Evolutionary conservation across 1,284 basidiomycete genomes (phyloP).

Genomic region (Apiotrichum sp.): DNA sequence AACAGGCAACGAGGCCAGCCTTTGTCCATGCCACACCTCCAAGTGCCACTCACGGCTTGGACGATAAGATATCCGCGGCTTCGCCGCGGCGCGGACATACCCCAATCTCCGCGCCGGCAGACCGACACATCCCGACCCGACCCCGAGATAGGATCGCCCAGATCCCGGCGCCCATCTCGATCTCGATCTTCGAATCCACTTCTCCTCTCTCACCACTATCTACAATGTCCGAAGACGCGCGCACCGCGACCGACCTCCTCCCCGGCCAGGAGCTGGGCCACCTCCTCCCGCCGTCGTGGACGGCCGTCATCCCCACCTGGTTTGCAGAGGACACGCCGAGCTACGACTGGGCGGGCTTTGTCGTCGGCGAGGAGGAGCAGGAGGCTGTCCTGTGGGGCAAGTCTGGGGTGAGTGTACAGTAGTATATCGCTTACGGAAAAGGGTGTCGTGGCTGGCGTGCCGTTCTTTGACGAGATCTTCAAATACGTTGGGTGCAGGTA

Average conservation of each 20-base stretch:
- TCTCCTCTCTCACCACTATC: not conserved
- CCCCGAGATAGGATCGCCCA: too few species aligned
- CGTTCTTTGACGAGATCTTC: constrained; percentile 95
- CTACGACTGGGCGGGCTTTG: constrained; percentile 95
- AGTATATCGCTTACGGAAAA: constrained; percentile 19
- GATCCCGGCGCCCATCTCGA: too few species aligned
- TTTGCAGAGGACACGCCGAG: constrained; percentile 90
- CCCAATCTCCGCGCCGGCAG: too few species aligned
- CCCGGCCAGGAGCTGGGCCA: constrained; percentile 50
- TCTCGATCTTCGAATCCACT: too few species aligned
- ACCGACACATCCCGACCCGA: too few species aligned
- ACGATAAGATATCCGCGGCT: too few species aligned
- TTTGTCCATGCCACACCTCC: too few species aligned
- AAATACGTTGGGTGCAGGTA: constrained; percentile 81
- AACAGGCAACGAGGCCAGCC: too few species aligned
- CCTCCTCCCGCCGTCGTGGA: constrained; percentile 87
- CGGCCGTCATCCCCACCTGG: constrained; percentile 71
- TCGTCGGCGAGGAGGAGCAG: constrained; percentile 83
- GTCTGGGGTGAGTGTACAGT: constrained; percentile 43
- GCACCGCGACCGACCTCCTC: constrained; percentile 20
- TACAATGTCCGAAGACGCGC: not conserved
- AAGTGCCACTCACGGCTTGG: too few species aligned
- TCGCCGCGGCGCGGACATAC: too few species aligned
- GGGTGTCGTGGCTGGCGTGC: constrained; percentile 88
- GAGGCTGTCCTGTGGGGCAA: constrained; percentile 85